Conservation (phyloP, 495 filamentous ascomycete genomes). For the Aspergillus biplanus region DNA sequence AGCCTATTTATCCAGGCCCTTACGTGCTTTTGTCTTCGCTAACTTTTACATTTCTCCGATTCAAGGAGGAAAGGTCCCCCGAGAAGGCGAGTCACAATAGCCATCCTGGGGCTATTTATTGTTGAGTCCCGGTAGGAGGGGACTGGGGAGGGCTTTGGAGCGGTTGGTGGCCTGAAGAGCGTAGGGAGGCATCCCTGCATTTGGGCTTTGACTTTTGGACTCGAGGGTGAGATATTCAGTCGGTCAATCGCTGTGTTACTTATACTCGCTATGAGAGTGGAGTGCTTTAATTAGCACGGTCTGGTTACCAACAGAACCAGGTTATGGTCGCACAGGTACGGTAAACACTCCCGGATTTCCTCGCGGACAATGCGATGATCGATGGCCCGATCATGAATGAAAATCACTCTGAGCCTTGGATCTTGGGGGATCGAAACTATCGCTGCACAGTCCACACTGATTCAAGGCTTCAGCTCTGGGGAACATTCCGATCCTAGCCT, state of each 20-base stretch:
- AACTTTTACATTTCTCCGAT: background rate
- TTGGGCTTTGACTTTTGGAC: too few species aligned
- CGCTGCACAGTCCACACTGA: background rate
- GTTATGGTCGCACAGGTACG: too few species aligned
- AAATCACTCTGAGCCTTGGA: background rate
- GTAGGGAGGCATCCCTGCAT: background rate
- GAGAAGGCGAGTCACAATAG: background rate
- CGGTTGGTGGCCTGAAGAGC: background rate
- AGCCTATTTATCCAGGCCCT: background rate
- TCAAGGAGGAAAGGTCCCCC: background rate
- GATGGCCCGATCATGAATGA: background rate
- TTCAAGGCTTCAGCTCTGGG: background rate
- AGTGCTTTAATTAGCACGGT: too few species aligned
- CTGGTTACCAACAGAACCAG: too few species aligned
- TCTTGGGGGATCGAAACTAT: background rate
- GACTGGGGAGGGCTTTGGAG: background rate
- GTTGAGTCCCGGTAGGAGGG: background rate
- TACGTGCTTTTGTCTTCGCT: conserved; percentile 1
- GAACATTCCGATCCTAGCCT: background rate
- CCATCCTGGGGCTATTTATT: background rate
- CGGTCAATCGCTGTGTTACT: too few species aligned
- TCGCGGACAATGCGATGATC: background rate
- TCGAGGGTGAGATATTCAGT: too few species aligned
- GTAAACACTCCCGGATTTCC: background rate
- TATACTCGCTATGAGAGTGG: too few species aligned